These are phyloP conservation scores for Penicillium brasilianum DNA, from an alignment of 2,329 filamentous ascomycete genomes.

Conservation along the genomic window DNA sequence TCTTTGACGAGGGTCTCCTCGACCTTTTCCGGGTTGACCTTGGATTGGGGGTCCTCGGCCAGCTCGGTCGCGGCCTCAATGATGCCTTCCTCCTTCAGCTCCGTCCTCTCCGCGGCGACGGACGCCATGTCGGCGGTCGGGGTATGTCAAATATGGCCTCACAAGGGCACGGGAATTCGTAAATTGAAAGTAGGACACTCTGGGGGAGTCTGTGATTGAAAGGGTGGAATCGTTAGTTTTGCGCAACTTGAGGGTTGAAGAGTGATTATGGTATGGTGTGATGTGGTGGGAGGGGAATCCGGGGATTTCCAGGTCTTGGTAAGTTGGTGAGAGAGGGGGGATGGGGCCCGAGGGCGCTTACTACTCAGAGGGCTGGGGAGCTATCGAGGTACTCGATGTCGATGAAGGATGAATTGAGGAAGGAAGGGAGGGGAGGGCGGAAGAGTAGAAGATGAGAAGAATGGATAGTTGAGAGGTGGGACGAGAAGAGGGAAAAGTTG, in stretches of 20 bases:
- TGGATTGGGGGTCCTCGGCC: slow-evolving; percentile 65
- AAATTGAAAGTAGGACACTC: not conserved
- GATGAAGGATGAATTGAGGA: not conserved
- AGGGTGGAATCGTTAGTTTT: not conserved
- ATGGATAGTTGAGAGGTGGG: not conserved
- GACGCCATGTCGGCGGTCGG: slow-evolving; percentile 38
- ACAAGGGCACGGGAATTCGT: not conserved
- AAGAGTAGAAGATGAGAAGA: not conserved
- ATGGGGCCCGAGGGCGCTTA: slow-evolving; percentile 2
- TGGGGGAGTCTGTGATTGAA: not conserved
- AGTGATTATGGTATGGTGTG: too few relatives aligned
- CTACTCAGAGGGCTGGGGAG: not conserved
- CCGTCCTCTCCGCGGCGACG: slow-evolving; percentile 50
- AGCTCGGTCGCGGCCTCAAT: slow-evolving; percentile 70
- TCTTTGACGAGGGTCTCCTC: slow-evolving; percentile 76
- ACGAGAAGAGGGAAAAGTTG: not conserved
- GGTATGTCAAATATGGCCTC: slow-evolving; percentile 1
- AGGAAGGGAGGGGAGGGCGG: not conserved
- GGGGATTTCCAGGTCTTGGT: not conserved
- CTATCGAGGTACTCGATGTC: not conserved
- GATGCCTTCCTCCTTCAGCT: slow-evolving; percentile 82
- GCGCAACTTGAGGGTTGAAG: not conserved
- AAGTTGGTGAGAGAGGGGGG: slow-evolving; percentile 5
- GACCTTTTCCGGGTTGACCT: slow-evolving; percentile 71
- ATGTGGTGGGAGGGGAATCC: not conserved